Conservation (phyloP, 805 yeast species). For the Ogataea degrootiae region DNA sequence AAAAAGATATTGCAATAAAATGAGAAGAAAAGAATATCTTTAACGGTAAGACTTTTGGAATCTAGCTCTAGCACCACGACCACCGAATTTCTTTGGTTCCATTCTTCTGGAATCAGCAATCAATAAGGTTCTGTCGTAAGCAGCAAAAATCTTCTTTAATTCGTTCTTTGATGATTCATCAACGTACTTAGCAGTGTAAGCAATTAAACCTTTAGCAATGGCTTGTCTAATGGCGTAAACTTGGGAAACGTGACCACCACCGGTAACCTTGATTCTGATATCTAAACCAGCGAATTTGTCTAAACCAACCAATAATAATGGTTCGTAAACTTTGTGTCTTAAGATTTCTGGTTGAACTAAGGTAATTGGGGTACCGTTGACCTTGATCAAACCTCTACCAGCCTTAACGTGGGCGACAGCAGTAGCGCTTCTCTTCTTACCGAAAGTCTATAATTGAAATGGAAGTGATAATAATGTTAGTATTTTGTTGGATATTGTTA, state of each 20-base stretch:
- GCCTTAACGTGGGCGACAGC: constrained; percentile 99
- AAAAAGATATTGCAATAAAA: not conserved
- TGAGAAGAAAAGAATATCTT: constrained; percentile 14
- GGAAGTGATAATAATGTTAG: constrained; percentile 14
- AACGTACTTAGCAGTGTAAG: constrained; percentile 98
- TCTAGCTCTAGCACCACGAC: constrained; percentile 99
- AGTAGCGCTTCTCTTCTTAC: constrained; percentile 99
- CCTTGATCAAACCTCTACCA: constrained; percentile 99
- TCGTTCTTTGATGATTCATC: constrained; percentile 99
- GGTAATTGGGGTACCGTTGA: constrained; percentile 99
- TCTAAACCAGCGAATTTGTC: constrained; percentile 98
- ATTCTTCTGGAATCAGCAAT: constrained; percentile 99
- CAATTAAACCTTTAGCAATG: constrained; percentile 98
- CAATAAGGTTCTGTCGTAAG: constrained; percentile 99
- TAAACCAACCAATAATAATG: constrained; percentile 95
- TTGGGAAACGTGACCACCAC: constrained; percentile 99
- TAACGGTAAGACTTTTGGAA: constrained; percentile 99
- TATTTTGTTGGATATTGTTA: not conserved
- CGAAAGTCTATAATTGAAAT: constrained; percentile 74
- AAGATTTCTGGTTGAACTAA: constrained; percentile 98
- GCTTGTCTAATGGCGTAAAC: constrained; percentile 99
- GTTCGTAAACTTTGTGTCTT: constrained; percentile 99
- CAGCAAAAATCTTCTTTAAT: constrained; percentile 94
- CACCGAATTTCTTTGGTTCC: constrained; percentile 99
- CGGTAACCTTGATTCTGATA: constrained; percentile 98